Evolutionary conservation across 2,329 filamentous ascomycete genomes (phyloP).

Genomic region (Aureobasidium sp.): DNA sequence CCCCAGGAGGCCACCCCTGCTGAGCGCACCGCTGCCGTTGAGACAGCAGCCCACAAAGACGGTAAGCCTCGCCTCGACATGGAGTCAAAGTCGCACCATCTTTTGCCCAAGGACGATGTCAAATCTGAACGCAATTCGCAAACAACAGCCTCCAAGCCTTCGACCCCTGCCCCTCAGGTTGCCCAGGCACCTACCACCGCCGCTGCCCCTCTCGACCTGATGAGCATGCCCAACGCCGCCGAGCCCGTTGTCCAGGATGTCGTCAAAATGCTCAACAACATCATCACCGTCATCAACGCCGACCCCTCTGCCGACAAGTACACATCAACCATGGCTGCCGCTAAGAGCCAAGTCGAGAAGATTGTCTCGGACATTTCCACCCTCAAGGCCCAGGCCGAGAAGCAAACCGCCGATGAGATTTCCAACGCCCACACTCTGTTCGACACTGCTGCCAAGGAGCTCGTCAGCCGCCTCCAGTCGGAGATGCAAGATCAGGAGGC

Average conservation of each 20-base stretch:
- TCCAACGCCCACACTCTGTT: conserved; percentile 67
- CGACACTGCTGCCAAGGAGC: conserved; percentile 75
- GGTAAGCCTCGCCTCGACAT: conserved; percentile 20
- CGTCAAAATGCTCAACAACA: conserved; percentile 90
- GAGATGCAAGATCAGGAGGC: conserved; percentile 75
- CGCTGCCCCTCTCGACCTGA: conserved; percentile 64
- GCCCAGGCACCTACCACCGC: conserved; percentile 43
- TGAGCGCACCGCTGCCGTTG: conserved; percentile 25
- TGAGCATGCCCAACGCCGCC: conserved; percentile 66
- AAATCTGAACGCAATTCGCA: conserved; percentile 22
- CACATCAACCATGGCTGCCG: conserved; percentile 69
- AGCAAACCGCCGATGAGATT: conserved; percentile 69
- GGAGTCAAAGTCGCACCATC: conserved; percentile 22
- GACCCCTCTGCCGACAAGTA: conserved; percentile 75
- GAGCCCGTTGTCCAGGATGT: conserved; percentile 90
- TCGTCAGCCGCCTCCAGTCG: conserved; percentile 80
- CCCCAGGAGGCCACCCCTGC: conserved; percentile 17
- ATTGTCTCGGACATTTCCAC: conserved; percentile 71
- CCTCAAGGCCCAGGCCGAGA: conserved; percentile 62
- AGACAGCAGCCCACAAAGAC: conserved; percentile 14
- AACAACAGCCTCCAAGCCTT: conserved; percentile 19
- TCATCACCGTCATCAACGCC: conserved; percentile 87
- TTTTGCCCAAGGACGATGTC: conserved; percentile 19
- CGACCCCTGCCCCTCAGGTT: conserved; percentile 48
- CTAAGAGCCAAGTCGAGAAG: conserved; percentile 72